These are phyloP conservation scores for Pseudogymnoascus destructans DNA, from an alignment of 2,329 filamentous ascomycete species.

Conservation along the genomic window DNA sequence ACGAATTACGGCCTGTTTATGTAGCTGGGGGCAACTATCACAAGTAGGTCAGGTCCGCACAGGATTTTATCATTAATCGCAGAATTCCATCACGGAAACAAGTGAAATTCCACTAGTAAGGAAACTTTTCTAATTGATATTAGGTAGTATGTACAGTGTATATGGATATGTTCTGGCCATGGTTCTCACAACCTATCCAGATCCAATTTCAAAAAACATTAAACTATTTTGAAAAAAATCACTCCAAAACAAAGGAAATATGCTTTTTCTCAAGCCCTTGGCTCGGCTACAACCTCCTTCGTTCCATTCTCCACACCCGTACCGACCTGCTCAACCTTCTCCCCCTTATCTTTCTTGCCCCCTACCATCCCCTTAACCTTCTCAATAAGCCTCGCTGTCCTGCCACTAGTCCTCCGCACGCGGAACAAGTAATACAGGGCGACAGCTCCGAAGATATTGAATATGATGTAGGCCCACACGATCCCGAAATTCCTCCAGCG, in stretches of 20 bases:
- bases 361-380: constrained; percentile 1
- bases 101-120: neutral
- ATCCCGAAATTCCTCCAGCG: constrained; percentile 59
- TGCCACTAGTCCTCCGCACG: constrained; percentile 19
- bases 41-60: neutral
- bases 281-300: neutral
- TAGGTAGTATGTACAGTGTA: constrained; percentile 1
- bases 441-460: constrained; percentile 41
- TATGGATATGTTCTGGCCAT: neutral
- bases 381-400: neutral
- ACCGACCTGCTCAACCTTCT: neutral
- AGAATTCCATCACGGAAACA: too few species aligned
- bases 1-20: neutral
- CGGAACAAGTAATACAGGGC: constrained; percentile 39
- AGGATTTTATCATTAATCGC: neutral
- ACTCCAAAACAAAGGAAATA: neutral
- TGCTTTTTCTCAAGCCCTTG: neutral
- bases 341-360: neutral
- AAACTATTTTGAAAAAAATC: neutral
- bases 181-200: neutral
- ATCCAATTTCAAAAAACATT: neutral
- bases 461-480: constrained; percentile 42
- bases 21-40: neutral
- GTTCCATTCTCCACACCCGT: neutral
- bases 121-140: neutral